Conservation (phyloP, 1,284 basidiomycete genomes). For the Apiotrichum laibachii region DNA sequence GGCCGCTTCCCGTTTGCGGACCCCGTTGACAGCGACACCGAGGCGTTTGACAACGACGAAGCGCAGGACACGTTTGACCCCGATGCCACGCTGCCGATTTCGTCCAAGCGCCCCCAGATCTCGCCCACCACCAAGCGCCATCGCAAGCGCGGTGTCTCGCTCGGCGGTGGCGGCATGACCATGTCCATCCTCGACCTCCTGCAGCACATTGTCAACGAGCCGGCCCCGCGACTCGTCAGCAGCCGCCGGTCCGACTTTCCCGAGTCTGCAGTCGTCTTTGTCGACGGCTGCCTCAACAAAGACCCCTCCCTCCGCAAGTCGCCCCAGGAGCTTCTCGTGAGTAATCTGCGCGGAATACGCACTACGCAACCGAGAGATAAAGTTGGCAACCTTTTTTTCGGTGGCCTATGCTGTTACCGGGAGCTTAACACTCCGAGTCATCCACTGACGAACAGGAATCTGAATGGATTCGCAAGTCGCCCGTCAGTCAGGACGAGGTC, state of each 20-base stretch:
- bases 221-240: conserved; percentile 74
- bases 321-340: conserved; percentile 72
- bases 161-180: conserved; percentile 81
- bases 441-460: conserved; percentile 28
- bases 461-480: conserved; percentile 39
- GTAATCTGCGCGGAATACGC: conserved; percentile 9
- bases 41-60: conserved; percentile 58
- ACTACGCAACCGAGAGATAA: not conserved
- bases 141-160: conserved; percentile 71
- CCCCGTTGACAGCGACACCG: conserved; percentile 64
- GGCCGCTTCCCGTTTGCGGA: conserved; percentile 90
- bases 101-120: conserved; percentile 33
- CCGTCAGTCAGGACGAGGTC: conserved; percentile 35
- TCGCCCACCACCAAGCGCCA: conserved; percentile 52
- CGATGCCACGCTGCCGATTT: conserved; percentile 41
- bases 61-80: conserved; percentile 37
- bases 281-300: conserved; percentile 80
- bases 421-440: not conserved
- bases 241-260: conserved; percentile 55
- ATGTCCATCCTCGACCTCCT: conserved; percentile 96
- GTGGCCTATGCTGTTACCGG: not conserved
- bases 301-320: conserved; percentile 71
- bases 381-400: not conserved
- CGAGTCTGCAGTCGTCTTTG: conserved; percentile 68
- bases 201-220: conserved; percentile 97